Evolutionary conservation across 73 alveolate genomes (phyloP).

Genomic region (Paramecium sexaurelia): DNA sequence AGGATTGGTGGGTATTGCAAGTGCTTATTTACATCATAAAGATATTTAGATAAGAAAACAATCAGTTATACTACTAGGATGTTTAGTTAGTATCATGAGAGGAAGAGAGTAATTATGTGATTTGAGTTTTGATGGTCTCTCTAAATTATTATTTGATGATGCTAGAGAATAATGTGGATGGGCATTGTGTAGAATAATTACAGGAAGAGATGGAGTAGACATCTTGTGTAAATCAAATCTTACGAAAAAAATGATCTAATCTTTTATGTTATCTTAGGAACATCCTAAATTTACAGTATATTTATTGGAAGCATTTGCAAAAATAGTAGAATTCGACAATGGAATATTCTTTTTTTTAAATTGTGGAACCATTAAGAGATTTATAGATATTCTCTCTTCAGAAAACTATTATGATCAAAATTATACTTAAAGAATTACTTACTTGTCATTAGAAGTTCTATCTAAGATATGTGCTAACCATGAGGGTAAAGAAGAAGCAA

Average conservation of each 20-base stretch:
- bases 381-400: constrained; percentile 44
- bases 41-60: constrained; percentile 61
- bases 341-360: constrained; percentile 62
- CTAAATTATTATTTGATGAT: constrained; percentile 67
- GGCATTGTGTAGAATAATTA: constrained; percentile 67
- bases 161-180: constrained; percentile 67
- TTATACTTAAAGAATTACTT: constrained; percentile 60
- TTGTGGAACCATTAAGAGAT: constrained; percentile 58
- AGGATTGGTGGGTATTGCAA: constrained; percentile 65
- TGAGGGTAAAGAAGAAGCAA: constrained; percentile 66
- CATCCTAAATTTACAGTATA: constrained; percentile 55
- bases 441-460: constrained; percentile 56
- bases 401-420: constrained; percentile 57
- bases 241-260: constrained; percentile 59
- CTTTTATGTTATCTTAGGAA: constrained; percentile 49
- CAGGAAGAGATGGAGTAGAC: constrained; percentile 71
- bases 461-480: constrained; percentile 65
- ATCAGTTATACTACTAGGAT: constrained; percentile 63
- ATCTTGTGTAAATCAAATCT: constrained; percentile 53
- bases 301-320: constrained; percentile 62
- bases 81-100: constrained; percentile 62
- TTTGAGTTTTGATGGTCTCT: constrained; percentile 57
- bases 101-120: constrained; percentile 63
- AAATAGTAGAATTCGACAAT: constrained; percentile 61
- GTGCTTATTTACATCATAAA: constrained; percentile 65